Base-by-base conservation (phyloP, 805 yeast genomes). In the Saturnispora zaruensis region DNA sequence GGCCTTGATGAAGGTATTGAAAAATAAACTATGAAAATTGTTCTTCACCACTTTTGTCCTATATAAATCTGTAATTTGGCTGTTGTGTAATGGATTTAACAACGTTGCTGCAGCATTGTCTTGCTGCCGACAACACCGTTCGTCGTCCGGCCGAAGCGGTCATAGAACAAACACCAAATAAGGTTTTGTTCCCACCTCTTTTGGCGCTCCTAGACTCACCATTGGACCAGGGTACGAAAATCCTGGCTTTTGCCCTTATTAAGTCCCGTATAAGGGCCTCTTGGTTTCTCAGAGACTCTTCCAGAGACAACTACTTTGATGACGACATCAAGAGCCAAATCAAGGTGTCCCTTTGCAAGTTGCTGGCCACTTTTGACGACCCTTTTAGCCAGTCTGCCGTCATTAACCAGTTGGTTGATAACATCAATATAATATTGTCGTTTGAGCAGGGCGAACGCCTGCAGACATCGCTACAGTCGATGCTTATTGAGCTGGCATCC, bases 241-340 rank as follows among this genome's bases (percentile, higher is more conserved):
- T 79, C 45, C 86, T 95, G 11, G 84, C 95, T 2, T 89, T 93
- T 0, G 81, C 91, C 4, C 87, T 79, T 65, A 78, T 88, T 65
- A 91, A 91, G 64, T 90, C 91, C 65, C 74, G 81, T 50, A 73
- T 88, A 21, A 69, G 73, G 14, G 73, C 77, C 34, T 73, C 77
- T 46, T 90, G 97, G 97, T 57, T 59, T 33, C 65, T 66, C 23
- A 60, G 54, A 44, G 55, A 64, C 11, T 55, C 55, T 8, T 55
- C 63, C 48, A 44, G 3, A 60, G 59, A n/a, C 64, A 62, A 5
- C 57, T 75, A 42, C 57, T 55, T 14, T 23, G 21, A 18, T 23
- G 62, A 57, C 11, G 71, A 76, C 49, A 96, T 88, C 58, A 84
- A 83, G 59, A 79, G 79, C 5, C 69, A 74, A 23, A 78, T 90